Conservation (phyloP, 2,329 filamentous ascomycete genomes). For the Aspergillus sp. region DNA sequence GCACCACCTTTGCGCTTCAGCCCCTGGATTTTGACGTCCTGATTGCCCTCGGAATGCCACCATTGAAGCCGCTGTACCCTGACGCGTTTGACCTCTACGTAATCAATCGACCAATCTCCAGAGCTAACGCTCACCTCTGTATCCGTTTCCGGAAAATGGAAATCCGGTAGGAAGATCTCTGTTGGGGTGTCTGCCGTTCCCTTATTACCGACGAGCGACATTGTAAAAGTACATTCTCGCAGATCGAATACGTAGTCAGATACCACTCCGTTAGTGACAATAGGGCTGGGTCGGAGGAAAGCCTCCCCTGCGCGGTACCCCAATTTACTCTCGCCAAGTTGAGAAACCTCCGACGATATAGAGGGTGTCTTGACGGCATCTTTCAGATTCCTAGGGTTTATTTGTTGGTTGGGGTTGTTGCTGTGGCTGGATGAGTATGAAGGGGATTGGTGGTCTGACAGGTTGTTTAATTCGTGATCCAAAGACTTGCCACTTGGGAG, state of each 20-base stretch:
- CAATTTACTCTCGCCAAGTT: slow-evolving; percentile 60
- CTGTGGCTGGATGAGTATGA: slow-evolving; percentile 55
- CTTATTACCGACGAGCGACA: slow-evolving; percentile 65
- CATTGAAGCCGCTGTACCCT: slow-evolving; percentile 76
- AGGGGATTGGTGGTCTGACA: slow-evolving; percentile 46
- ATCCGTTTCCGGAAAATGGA: slow-evolving; percentile 79
- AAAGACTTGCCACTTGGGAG: slow-evolving; percentile 40
- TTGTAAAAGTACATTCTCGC: slow-evolving; percentile 70
- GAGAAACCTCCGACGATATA: slow-evolving; percentile 58
- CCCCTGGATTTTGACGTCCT: slow-evolving; percentile 74
- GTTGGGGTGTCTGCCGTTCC: slow-evolving; percentile 68
- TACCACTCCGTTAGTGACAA: slow-evolving; percentile 71
- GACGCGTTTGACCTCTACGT: slow-evolving; percentile 67
- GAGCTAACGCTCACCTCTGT: slow-evolving; percentile 74
- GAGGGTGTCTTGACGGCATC: slow-evolving; percentile 60
- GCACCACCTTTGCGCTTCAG: slow-evolving; percentile 59
- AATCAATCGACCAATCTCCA: slow-evolving; percentile 85
- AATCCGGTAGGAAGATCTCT: slow-evolving; percentile 82
- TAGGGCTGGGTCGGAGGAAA: slow-evolving; percentile 81
- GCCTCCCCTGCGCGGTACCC: slow-evolving; percentile 91
- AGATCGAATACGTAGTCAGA: slow-evolving; percentile 78
- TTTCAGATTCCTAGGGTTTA: slow-evolving; percentile 76
- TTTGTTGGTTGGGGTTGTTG: slow-evolving; percentile 45
- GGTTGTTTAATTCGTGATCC: slow-evolving; percentile 39
- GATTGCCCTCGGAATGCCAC: slow-evolving; percentile 89